A percentile compares a stretch with the other conserved stretches of the same genome.
phyloP scores from a whole-genome alignment of 2,329 filamentous ascomycete species.

The Aspergillus udagawae region DNA sequence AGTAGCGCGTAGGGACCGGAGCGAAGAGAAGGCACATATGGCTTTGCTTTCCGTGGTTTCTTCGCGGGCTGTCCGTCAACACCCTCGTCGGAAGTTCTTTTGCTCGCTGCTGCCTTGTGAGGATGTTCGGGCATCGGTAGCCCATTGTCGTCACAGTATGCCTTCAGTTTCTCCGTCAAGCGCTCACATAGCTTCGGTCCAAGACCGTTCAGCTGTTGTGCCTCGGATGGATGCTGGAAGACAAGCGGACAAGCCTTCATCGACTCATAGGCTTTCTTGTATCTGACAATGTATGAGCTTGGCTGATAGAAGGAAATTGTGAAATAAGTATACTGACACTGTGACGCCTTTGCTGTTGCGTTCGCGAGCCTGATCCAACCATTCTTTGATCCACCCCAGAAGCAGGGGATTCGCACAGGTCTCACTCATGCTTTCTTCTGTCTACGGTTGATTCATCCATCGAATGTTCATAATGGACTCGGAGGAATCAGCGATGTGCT shows the following conservation, averaged over 20 bases:
- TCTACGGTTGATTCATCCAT: not conserved
- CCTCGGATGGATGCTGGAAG: conserved; percentile 69
- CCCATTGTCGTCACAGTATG: conserved; percentile 62
- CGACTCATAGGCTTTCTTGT: conserved; percentile 71
- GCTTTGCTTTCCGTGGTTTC: conserved; percentile 54
- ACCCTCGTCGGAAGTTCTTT: conserved; percentile 28
- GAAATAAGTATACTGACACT: conserved; percentile 32
- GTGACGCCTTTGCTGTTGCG: conserved; percentile 66
- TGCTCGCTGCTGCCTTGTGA: conserved; percentile 30
- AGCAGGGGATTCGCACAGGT: conserved; percentile 66
- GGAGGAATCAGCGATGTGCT: conserved; percentile 9
- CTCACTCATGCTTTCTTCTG: conserved; percentile 28
- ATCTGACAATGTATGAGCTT: conserved; percentile 43
- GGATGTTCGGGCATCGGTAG: conserved; percentile 63
- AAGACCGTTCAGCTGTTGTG: conserved; percentile 68
- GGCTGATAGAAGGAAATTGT: not conserved
- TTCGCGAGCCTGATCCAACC: conserved; percentile 66
- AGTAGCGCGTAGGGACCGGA: conserved; percentile 72
- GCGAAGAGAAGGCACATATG: conserved; percentile 69
- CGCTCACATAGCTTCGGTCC: conserved; percentile 68
- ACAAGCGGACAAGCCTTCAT: conserved; percentile 69
- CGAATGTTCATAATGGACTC: not conserved
- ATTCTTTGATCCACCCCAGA: conserved; percentile 71
- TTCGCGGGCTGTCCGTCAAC: conserved; percentile 46
- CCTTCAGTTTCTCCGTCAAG: conserved; percentile 55